phyloP scores from a whole-genome alignment of 768 basidiomycete species.

The Grammothele lineata region DNA sequence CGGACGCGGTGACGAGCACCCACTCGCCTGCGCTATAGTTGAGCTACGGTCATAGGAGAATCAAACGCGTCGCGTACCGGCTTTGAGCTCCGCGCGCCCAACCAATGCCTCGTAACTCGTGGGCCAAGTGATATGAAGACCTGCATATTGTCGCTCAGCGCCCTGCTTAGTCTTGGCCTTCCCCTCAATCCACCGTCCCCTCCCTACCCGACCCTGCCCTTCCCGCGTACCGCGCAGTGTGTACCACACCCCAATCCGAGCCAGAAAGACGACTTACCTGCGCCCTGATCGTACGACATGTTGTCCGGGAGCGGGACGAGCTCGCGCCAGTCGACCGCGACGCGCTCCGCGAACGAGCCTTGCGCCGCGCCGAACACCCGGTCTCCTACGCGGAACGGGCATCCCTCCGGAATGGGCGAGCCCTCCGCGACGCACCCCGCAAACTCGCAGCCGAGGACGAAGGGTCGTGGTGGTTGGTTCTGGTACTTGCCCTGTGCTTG shows the following conservation, averaged over 20 bases:
- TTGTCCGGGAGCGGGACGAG: conserved; percentile 69
- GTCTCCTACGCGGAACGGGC: conserved; percentile 77
- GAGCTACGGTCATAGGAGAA: conserved; percentile 21
- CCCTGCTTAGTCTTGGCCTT: not conserved
- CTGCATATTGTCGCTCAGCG: too few species aligned
- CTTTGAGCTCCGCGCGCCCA: conserved; percentile 73
- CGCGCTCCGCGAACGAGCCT: conserved; percentile 78
- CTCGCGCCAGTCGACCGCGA: conserved; percentile 46
- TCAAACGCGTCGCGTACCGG: conserved; percentile 42
- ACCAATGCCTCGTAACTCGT: conserved; percentile 92
- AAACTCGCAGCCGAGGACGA: conserved; percentile 82
- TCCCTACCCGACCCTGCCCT: too few species aligned
- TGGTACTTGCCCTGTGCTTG: conserved; percentile 92
- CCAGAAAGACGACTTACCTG: conserved; percentile 42
- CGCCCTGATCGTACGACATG: conserved; percentile 82
- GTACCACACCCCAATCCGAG: too few species aligned
- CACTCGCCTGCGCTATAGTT: conserved; percentile 64
- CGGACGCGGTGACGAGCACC: conserved; percentile 92
- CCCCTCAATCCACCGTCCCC: not conserved
- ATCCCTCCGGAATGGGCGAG: conserved; percentile 78
- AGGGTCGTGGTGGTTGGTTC: conserved; percentile 77
- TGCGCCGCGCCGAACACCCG: conserved; percentile 81
- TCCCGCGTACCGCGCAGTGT: too few species aligned
- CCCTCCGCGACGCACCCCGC: conserved; percentile 66
- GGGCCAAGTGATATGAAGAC: conserved; percentile 84